phyloP scores from a whole-genome alignment of 2,329 filamentous ascomycete genomes.

The Bipolaris oryzae region DNA sequence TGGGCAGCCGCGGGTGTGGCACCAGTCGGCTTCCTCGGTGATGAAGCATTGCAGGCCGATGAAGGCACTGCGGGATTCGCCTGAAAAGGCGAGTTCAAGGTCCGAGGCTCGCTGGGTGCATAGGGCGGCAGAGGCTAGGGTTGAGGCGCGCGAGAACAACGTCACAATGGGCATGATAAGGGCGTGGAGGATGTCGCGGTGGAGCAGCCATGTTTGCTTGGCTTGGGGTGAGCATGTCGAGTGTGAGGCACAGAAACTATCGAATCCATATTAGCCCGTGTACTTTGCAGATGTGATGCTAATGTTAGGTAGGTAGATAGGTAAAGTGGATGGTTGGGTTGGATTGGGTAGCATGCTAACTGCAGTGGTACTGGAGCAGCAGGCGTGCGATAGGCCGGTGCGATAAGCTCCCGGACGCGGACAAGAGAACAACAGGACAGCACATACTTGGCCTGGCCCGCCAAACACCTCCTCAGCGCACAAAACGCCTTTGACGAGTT shows the following conservation, averaged over 20 bases:
- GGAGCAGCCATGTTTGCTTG: slow-evolving; percentile 55
- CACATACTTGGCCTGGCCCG: slow-evolving; percentile 49
- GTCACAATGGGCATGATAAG: slow-evolving; percentile 64
- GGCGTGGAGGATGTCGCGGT: slow-evolving; percentile 65
- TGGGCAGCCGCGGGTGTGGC: slow-evolving; percentile 62
- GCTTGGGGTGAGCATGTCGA: slow-evolving; percentile 38
- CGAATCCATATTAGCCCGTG: not conserved
- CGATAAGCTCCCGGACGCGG: slow-evolving; percentile 9
- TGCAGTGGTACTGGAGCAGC: no score
- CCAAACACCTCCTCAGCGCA: slow-evolving; percentile 52
- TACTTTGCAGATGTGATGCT: not conserved
- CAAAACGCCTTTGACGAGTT: slow-evolving; percentile 51
- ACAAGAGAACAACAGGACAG: slow-evolving; percentile 1
- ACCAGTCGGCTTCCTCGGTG: slow-evolving; percentile 63
- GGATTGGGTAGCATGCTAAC: not conserved
- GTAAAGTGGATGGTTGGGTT: not conserved
- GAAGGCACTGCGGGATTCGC: slow-evolving; percentile 63
- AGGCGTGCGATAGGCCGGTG: slow-evolving; percentile 4
- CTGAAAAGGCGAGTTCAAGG: slow-evolving; percentile 63
- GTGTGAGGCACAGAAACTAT: slow-evolving; percentile 52
- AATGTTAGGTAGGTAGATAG: not conserved
- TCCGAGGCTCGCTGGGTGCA: slow-evolving; percentile 57
- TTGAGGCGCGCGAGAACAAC: slow-evolving; percentile 61
- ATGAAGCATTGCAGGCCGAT: slow-evolving; percentile 66
- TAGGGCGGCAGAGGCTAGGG: slow-evolving; percentile 58